Evolutionary conservation across 352 stramenopile species (phyloP).

Genomic region (Thalassiosira allenii): DNA sequence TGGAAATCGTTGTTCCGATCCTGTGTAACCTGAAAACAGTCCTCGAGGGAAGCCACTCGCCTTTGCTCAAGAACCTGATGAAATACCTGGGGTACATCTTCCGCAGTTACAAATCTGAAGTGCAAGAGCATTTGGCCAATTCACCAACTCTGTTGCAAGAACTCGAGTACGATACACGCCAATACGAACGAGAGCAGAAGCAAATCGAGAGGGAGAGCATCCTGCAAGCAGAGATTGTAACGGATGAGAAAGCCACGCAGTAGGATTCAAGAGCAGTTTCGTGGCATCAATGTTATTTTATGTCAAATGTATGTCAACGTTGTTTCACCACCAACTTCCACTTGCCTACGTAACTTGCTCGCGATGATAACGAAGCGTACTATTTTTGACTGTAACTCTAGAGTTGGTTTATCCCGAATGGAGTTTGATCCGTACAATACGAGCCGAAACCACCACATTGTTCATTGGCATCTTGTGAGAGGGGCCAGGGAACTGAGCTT

Average conservation of each 20-base stretch:
- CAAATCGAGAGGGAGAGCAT: neutral
- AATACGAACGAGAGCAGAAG: slow-evolving; percentile 57
- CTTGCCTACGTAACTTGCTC: too few relatives aligned
- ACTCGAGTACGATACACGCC: slow-evolving; percentile 92
- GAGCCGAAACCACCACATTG: too few relatives aligned
- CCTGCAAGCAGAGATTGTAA: slow-evolving; percentile 5
- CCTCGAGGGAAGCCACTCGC: slow-evolving; percentile 92
- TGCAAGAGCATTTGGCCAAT: slow-evolving; percentile 92
- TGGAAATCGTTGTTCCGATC: slow-evolving; percentile 96
- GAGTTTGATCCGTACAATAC: too few relatives aligned
- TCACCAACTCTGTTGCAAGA: slow-evolving; percentile 95
- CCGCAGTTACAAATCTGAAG: slow-evolving; percentile 91
- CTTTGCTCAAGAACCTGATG: slow-evolving; percentile 93
- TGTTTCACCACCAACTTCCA: slow-evolving; percentile 18
- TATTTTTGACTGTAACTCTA: too few relatives aligned
- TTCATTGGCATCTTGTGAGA: too few relatives aligned
- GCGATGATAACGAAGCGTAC: too few relatives aligned
- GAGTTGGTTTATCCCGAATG: too few relatives aligned
- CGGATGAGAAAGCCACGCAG: slow-evolving; percentile 8
- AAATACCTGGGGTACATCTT: slow-evolving; percentile 95
- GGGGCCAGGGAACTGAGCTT: too few relatives aligned
- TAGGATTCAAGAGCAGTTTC: slow-evolving; percentile 24
- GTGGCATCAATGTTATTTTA: too few relatives aligned
- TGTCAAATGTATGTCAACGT: too few relatives aligned
- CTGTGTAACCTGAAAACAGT: slow-evolving; percentile 95